Conservation (phyloP, 257 asterid genomes). For the Capsicum rhomboideum region DNA sequence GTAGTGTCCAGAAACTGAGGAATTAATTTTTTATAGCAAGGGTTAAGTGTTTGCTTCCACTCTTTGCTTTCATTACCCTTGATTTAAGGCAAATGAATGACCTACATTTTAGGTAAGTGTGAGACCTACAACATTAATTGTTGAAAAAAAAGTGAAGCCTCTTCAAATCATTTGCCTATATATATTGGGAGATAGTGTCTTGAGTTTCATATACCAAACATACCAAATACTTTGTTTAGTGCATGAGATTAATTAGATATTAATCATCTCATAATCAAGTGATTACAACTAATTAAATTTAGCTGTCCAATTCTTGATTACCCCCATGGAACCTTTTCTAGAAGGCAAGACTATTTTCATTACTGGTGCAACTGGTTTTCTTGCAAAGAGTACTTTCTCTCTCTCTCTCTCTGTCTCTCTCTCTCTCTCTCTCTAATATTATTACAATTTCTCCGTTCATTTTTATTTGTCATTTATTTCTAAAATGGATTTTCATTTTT, state of each 20-base stretch:
- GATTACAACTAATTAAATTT: neutral
- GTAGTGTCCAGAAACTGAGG: too few species aligned
- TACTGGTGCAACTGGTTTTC: conserved; percentile 56
- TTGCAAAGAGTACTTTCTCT: conserved; percentile 30
- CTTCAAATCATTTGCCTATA: neutral
- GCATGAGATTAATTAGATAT: neutral
- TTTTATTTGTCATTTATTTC: too few species aligned
- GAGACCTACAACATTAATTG: neutral
- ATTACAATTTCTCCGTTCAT: too few species aligned
- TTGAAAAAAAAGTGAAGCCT: neutral
- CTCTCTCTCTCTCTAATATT: neutral
- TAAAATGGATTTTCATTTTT: too few species aligned
- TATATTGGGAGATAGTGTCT: neutral
- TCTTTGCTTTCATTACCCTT: neutral
- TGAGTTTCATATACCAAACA: neutral
- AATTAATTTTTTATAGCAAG: too few species aligned
- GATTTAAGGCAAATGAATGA: neutral
- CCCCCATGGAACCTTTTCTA: conserved; percentile 30
- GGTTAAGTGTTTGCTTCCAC: neutral
- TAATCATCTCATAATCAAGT: neutral
- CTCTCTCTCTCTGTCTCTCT: conserved; percentile 10
- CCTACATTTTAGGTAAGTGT: neutral
- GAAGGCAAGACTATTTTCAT: conserved; percentile 47
- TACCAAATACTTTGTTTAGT: neutral
- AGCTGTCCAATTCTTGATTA: neutral